Percentiles rank a stretch among this genome's conserved stretches.
phyloP scores from a whole-genome alignment of 2,329 filamentous ascomycete genomes.

The Pseudonectria foliicola region DNA sequence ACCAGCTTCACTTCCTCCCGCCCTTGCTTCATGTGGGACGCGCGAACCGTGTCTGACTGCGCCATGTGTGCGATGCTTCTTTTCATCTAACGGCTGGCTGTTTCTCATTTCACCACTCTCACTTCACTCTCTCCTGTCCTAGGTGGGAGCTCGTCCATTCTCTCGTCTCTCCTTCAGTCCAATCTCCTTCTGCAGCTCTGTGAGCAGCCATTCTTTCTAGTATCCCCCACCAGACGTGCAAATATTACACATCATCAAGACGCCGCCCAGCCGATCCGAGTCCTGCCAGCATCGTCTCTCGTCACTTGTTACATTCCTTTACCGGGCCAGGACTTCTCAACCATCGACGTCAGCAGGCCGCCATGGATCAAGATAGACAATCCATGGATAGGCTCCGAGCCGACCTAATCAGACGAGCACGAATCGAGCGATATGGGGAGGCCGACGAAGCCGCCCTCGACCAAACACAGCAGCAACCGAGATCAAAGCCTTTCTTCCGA shows the following conservation, averaged over 20 bases:
- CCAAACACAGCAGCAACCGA: constrained; percentile 2
- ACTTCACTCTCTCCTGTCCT: not conserved
- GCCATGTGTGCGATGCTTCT: not conserved
- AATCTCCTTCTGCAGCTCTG: too few species aligned
- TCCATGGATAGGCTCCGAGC: constrained; percentile 27
- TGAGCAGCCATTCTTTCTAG: too few species aligned
- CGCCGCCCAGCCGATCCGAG: too few species aligned
- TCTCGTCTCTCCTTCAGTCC: too few species aligned
- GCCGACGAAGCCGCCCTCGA: constrained; percentile 4
- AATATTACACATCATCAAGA: too few species aligned
- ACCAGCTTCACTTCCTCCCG: too few species aligned
- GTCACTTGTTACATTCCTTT: constrained; percentile 1
- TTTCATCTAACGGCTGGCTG: not conserved
- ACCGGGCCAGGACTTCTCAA: not conserved
- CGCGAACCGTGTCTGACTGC: constrained; percentile 1
- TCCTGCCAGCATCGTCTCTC: constrained; percentile 2
- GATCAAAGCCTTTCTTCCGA: not conserved
- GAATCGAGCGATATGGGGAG: constrained; percentile 18
- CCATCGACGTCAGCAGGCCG: too few species aligned
- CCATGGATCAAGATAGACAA: constrained; percentile 15
- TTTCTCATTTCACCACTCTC: not conserved
- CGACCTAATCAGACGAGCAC: constrained; percentile 26
- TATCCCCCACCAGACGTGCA: too few species aligned
- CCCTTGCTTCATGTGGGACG: not conserved
- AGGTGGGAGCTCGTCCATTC: not conserved